Percentiles rank a stretch among this genome's conserved stretches.
phyloP scores from a whole-genome alignment of 2,329 filamentous ascomycete genomes.

The Xylariaceae sp. region DNA sequence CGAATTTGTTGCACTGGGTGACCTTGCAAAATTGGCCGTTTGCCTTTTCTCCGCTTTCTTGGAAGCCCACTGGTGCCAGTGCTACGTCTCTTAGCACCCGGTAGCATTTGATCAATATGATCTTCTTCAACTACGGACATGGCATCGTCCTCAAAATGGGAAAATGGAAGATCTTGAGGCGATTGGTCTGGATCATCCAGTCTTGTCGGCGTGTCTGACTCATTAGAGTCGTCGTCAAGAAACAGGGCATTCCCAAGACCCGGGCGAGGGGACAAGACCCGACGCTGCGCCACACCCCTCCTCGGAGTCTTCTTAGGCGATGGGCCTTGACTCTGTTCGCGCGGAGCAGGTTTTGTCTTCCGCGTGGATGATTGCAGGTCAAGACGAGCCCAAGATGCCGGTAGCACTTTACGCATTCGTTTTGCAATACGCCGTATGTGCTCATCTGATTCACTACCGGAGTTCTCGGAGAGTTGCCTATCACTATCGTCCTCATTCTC shows the following conservation, averaged over 20 bases:
- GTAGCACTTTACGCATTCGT: conserved; percentile 59
- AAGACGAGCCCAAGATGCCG: conserved; percentile 65
- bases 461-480: not conserved
- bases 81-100: conserved; percentile 41
- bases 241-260: conserved; percentile 35
- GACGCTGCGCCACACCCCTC: conserved; percentile 51
- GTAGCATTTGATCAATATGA: conserved; percentile 50
- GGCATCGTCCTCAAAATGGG: conserved; percentile 33
- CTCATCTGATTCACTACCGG: conserved; percentile 34
- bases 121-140: conserved; percentile 50
- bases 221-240: conserved; percentile 46
- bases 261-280: conserved; percentile 32
- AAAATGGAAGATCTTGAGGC: conserved; percentile 7
- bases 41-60: conserved; percentile 30
- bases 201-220: conserved; percentile 31
- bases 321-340: conserved; percentile 31
- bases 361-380: conserved; percentile 46
- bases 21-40: conserved; percentile 33
- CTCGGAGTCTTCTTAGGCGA: conserved; percentile 39
- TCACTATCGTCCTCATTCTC: conserved; percentile 18
- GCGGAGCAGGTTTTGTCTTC: conserved; percentile 27
- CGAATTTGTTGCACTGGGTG: conserved; percentile 23
- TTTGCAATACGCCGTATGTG: conserved; percentile 30
- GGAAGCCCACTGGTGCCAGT: conserved; percentile 24
- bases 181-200: conserved; percentile 13